Evolutionary conservation across 176 grass and related monocot species (phyloP).

Genomic region (Musa itinerans): DNA sequence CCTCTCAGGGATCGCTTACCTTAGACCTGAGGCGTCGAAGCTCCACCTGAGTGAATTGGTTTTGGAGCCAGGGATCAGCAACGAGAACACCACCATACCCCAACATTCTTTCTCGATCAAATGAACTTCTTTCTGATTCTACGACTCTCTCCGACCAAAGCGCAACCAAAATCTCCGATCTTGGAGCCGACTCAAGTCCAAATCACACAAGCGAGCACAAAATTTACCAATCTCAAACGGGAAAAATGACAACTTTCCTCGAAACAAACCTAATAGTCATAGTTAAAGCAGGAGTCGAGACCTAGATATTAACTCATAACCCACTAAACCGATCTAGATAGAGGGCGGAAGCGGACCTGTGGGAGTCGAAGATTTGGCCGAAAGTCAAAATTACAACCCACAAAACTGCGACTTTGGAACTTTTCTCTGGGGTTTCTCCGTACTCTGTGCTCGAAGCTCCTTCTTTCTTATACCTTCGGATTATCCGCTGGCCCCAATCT

Average conservation of each 20-base stretch:
- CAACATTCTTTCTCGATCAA: constrained; percentile 33
- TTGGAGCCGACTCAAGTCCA: not conserved
- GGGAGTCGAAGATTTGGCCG: not conserved
- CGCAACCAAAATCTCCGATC: not conserved
- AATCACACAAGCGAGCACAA: not conserved
- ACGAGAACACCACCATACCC: constrained; percentile 70
- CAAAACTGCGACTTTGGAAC: not conserved
- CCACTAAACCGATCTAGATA: not conserved
- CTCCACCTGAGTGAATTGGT: constrained; percentile 98
- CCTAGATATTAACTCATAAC: not conserved
- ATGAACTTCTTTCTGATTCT: not conserved
- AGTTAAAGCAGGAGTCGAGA: not conserved
- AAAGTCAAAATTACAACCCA: not conserved
- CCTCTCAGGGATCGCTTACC: constrained; percentile 29
- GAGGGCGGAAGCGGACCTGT: not conserved
- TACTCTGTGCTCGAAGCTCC: not conserved
- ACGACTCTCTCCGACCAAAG: not conserved
- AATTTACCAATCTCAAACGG: not conserved
- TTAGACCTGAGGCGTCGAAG: constrained; percentile 80
- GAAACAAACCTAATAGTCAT: not conserved
- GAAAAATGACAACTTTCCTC: not conserved
- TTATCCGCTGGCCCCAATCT: not conserved
- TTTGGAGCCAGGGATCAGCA: constrained; percentile 91
- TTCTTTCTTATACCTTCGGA: not conserved
- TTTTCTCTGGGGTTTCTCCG: not conserved